phyloP scores from a whole-genome alignment of 176 grass and related monocot genomes.

The Sorghum bicolor region DNA sequence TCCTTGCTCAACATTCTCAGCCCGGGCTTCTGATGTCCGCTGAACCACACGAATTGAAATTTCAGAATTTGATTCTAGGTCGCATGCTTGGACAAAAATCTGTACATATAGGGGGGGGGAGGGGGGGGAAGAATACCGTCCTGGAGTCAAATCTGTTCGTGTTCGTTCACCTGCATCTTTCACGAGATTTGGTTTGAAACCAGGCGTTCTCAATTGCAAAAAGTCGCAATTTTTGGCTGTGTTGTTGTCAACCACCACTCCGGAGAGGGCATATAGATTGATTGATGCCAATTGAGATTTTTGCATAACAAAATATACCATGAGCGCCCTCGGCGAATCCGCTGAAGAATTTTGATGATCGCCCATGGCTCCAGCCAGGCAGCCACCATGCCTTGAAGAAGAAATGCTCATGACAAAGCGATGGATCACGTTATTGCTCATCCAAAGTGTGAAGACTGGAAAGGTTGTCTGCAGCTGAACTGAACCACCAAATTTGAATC shows the following conservation, averaged over 20 bases:
- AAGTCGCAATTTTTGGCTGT: background rate
- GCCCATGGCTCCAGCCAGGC: background rate
- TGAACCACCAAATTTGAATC: background rate
- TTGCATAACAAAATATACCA: background rate
- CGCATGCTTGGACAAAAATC: constrained; percentile 12
- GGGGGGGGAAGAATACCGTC: too few relatives aligned
- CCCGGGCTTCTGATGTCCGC: constrained; percentile 36
- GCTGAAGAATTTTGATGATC: background rate
- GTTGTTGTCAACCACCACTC: background rate
- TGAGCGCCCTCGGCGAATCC: background rate
- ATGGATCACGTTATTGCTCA: background rate
- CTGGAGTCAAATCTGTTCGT: background rate
- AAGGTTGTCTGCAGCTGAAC: constrained; percentile 8
- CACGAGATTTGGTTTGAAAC: background rate
- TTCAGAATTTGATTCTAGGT: background rate
- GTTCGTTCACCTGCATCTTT: constrained; percentile 26
- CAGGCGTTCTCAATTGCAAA: background rate
- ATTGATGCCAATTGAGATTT: background rate
- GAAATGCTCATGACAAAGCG: background rate
- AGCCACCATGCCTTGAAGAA: background rate
- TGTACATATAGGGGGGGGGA: constrained; percentile 34
- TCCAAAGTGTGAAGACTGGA: background rate
- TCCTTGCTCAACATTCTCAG: constrained; percentile 72
- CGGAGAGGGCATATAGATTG: background rate
- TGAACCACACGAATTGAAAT: background rate